Conservation (phyloP, 2,329 filamentous ascomycete genomes). For the Mycogone perniciosa region DNA sequence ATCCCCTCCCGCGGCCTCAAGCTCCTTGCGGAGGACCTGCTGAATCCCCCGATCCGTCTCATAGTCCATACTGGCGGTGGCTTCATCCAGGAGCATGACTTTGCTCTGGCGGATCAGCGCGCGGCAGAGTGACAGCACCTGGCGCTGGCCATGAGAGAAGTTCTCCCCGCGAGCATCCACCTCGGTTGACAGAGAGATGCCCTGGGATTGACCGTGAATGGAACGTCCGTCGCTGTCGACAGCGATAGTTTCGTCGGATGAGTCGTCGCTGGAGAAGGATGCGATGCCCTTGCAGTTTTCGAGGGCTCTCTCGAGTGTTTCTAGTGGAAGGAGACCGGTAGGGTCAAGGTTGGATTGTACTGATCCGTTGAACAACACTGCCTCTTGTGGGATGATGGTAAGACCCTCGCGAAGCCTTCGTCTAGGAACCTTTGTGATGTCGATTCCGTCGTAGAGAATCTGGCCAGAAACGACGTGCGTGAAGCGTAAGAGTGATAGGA, state of each 20-base stretch:
- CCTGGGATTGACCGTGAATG: conserved; percentile 14
- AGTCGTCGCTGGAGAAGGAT: conserved; percentile 39
- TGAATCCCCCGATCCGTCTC: conserved; percentile 52
- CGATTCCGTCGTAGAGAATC: conserved; percentile 49
- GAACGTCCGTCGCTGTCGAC: conserved; percentile 16
- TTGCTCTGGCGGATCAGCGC: conserved; percentile 49
- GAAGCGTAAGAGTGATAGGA: conserved; percentile 50
- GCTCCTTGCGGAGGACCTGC: conserved; percentile 43
- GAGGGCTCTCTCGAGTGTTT: conserved; percentile 51
- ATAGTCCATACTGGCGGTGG: conserved; percentile 54
- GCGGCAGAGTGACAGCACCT: conserved; percentile 51
- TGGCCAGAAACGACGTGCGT: conserved; percentile 45
- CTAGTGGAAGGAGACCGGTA: conserved; percentile 48
- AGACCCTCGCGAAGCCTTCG: conserved; percentile 46
- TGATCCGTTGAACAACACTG: conserved; percentile 49
- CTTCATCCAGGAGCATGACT: conserved; percentile 52
- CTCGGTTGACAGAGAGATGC: conserved; percentile 35
- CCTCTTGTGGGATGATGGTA: conserved; percentile 54
- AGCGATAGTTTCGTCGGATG: conserved; percentile 25
- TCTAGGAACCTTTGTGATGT: conserved; percentile 47
- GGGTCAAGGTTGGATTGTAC: conserved; percentile 58
- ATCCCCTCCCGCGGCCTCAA: conserved; percentile 37
- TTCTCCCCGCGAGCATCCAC: conserved; percentile 50
- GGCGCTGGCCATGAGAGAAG: conserved; percentile 52
- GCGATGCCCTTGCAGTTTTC: conserved; percentile 56